Conservation (phyloP, 495 filamentous ascomycete genomes). For the Pyronema domesticum region DNA sequence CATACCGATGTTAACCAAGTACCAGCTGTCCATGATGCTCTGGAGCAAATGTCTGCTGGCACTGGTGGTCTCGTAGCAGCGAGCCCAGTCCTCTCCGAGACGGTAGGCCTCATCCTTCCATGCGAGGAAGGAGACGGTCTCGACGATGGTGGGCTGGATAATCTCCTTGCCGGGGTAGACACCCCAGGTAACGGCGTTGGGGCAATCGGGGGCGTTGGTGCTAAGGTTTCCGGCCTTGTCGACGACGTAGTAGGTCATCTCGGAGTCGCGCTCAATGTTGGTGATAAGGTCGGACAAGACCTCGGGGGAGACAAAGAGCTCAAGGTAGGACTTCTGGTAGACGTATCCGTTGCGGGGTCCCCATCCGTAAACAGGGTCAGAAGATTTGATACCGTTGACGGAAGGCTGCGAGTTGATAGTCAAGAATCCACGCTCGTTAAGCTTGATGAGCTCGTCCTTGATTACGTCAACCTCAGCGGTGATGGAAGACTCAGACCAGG, state of each 20-base stretch:
- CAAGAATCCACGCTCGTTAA: conserved; percentile 74
- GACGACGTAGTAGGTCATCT: conserved; percentile 85
- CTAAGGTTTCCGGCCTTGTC: conserved; percentile 60
- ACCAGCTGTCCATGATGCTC: conserved; percentile 74
- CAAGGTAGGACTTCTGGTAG: conserved; percentile 95
- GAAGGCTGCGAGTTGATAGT: conserved; percentile 98
- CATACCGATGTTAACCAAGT: conserved; percentile 87
- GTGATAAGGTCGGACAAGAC: conserved; percentile 60
- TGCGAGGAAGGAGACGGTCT: conserved; percentile 90
- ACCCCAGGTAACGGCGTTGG: conserved; percentile 97
- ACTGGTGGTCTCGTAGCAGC: conserved; percentile 60
- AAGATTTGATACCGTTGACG: conserved; percentile 80
- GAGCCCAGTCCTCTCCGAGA: conserved; percentile 83
- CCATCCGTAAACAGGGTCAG: conserved; percentile 78
- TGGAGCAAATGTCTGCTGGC: conserved; percentile 72
- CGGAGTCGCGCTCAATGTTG: conserved; percentile 58
- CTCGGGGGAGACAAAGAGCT: conserved; percentile 67
- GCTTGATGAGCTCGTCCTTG: conserved; percentile 50
- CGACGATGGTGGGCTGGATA: conserved; percentile 97
- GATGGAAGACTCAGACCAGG: conserved; percentile 87
- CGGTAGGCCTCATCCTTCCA: conserved; percentile 98
- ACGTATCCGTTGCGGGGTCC: conserved; percentile 89
- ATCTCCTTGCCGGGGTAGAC: conserved; percentile 98
- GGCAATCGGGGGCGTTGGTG: conserved; percentile 74
- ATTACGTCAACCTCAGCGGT: conserved; percentile 63